Base-by-base conservation (phyloP, 225 moss, liverwort and hornwort genomes). In the Neckera pumila region DNA sequence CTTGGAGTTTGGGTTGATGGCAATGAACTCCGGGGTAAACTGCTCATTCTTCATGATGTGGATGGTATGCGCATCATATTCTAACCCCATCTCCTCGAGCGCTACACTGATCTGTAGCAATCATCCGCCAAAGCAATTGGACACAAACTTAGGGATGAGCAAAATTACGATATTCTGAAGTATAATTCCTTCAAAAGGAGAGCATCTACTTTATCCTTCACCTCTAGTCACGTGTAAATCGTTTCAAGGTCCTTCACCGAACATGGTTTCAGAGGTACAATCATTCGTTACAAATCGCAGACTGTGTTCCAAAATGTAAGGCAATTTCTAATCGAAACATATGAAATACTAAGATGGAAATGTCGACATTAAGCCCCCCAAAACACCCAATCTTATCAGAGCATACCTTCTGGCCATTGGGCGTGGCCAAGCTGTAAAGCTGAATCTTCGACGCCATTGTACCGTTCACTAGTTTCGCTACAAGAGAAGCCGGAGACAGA, bases 1-100 rank as follows among this genome's bases (percentile, higher is more conserved):
- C 86, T 94, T 98, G 74, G 97, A 98, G 87, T 98, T 96, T 0
- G 97, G 97, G 65, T 96, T 98, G 76, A 98, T 26, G 60, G 96
- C 95, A 42, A 98, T 94, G 76, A 98, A 96, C 83, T 96, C 97
- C 27, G 96, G 96, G 40, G 89, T 81, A 49, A 93, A 94, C 40
- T 94, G 94, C 0, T 93, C 94, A 67, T 89, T 84, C 90, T 93
- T 94, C 36, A 86, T 20, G 56, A 93, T 89, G 89, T 90, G 59
- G 80, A 94, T 90, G 36, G 83, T 92, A 64, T 94, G 94, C 38
- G 94, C 58, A 69, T 94, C 94, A 49, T 94, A 94, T 27, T 88
- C 91, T 80, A 93, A n/a, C 5, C 82, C 93, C 98, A 98, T 96
- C 90, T 98, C 98, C 79, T 98, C 98, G n/a, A 98, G 88, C 40